Conservation (phyloP, 108 stramenopile genomes). For the Ochromonas danica region DNA sequence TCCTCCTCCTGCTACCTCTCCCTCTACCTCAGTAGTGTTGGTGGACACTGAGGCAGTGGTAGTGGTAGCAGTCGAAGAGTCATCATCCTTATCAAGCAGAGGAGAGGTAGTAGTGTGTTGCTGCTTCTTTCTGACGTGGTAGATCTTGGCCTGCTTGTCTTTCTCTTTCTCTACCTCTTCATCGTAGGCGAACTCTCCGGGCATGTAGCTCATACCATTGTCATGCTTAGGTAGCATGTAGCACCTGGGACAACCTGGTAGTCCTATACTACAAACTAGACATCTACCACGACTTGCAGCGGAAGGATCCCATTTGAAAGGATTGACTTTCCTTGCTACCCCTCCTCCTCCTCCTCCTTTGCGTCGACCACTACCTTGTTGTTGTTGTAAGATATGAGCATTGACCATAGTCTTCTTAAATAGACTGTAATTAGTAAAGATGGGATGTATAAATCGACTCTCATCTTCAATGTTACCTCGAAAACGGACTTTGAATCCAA, state of each 20-base stretch:
- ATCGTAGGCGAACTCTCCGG: neutral
- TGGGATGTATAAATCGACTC: constrained; percentile 18
- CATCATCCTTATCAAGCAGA: neutral
- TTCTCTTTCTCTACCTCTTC: neutral
- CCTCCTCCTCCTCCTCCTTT: neutral
- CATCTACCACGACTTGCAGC: neutral
- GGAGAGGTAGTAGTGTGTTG: neutral
- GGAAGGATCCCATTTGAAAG: neutral
- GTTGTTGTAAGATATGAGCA: too few relatives aligned
- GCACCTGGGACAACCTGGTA: constrained; percentile 30
- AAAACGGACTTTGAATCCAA: constrained; percentile 24
- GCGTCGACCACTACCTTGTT: neutral
- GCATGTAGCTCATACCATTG: neutral
- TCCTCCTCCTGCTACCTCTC: neutral
- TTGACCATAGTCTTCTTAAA: too few relatives aligned
- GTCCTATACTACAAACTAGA: constrained; percentile 1
- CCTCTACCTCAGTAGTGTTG: neutral
- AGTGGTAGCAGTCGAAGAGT: neutral
- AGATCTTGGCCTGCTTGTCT: neutral
- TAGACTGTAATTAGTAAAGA: neutral
- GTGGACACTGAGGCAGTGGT: neutral
- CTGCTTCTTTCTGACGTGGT: neutral
- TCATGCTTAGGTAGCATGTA: neutral
- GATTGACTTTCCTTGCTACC: neutral
- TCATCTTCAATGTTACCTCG: constrained; percentile 29